Evolutionary conservation across 805 yeast genomes (phyloP), one percentile per base, ranked within the genome.

Genomic region (Sugiyamaella smithiae): DNA sequence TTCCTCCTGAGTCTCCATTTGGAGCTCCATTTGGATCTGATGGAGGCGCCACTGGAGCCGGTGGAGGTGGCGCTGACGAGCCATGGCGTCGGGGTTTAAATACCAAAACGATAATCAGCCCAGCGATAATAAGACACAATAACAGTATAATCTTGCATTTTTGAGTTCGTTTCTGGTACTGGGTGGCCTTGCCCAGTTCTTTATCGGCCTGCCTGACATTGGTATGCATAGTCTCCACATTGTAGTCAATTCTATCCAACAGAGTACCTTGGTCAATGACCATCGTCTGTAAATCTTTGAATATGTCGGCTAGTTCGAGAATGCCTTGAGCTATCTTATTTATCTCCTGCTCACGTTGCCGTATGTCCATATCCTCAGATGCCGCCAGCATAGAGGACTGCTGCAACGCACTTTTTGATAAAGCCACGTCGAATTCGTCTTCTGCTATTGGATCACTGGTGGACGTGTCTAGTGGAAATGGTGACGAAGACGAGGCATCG

Each of bases 241-340:
- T 93, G 65, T 91, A 93, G 67, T 91, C 99, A 49, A 93, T 91
- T 57, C 97, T 73, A 67, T 93, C 99, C 51, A 93, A 73, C 38
- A 93, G 76, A 0, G 97, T 88, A 1, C 99, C 99, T 67, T 93
- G 99, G 61, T 93, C 98, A 48, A 93, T 85, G 37, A 93, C 87
- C 75, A 93, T 74, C 32, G 82, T 80, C 61, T 95, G 97, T 78
- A 93, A 78, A 61, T 93, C 98, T 63, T 85, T 85, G 71, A 93
- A 93, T 40, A 93, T 91, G 1, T 91, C 88, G 25, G 95, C 85
- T 1, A 93, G 87, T 64, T 93, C 99, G 35, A 91, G 71, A 40
- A 93, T 95, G 45, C 97, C 96, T 72, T 87, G 88, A 3, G 99
- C 98, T 46, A 93, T 76, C 56, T 85, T 85, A 26, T 85, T 85